Percentiles rank a stretch among this genome's conserved stretches.
phyloP scores from a whole-genome alignment of 306 rosid genomes.

The Trichosanthes truncata region DNA sequence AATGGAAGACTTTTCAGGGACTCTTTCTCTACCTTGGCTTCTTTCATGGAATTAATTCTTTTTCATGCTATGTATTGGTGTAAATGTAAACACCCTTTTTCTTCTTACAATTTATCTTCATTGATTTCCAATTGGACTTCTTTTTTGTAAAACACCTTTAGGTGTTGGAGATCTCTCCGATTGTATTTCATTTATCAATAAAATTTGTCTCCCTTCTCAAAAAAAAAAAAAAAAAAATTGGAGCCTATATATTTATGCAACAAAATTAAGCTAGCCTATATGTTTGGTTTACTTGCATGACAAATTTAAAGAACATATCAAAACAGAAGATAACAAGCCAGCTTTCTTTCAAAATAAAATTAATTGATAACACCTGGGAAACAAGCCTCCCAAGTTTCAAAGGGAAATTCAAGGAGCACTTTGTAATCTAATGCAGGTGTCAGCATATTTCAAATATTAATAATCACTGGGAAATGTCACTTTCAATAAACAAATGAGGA shows the following conservation, averaged over 20 bases:
- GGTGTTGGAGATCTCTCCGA: no score
- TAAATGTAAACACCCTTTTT: no score
- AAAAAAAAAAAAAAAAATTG: no score
- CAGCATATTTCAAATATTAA: neutral
- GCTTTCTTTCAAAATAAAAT: neutral
- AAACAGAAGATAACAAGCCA: neutral
- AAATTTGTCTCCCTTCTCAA: no score
- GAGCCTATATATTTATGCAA: neutral
- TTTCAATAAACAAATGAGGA: neutral
- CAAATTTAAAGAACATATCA: neutral
- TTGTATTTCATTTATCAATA: no score
- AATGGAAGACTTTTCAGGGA: no score
- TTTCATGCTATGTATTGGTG: no score
- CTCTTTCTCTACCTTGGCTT: no score
- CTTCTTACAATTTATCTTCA: no score
- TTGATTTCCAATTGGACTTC: no score
- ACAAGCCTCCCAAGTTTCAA: neutral
- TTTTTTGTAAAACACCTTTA: no score
- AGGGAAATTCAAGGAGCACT: neutral
- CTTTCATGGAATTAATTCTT: no score
- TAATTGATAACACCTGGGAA: neutral
- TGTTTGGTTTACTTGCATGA: neutral
- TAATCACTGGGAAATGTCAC: neutral
- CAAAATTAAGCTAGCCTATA: neutral
- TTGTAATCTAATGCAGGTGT: neutral